phyloP scores from a whole-genome alignment of 768 basidiomycete genomes.

The Pleurotus cornucopiae region DNA sequence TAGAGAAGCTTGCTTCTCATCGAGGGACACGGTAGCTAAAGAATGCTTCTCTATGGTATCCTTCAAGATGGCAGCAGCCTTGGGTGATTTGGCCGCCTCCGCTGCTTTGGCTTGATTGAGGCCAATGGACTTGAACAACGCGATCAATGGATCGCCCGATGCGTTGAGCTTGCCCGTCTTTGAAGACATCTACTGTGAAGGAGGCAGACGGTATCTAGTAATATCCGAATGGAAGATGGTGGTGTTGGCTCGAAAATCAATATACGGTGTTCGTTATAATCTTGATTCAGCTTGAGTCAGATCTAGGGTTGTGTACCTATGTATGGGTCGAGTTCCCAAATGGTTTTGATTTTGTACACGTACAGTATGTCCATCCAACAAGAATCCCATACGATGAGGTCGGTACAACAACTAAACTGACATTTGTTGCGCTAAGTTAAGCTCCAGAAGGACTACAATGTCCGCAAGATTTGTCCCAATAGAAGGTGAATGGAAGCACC shows the following conservation, averaged over 20 bases:
- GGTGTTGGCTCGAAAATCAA: neutral
- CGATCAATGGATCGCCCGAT: slow-evolving; percentile 26
- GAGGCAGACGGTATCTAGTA: neutral
- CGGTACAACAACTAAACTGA: too few species aligned
- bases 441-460: too few species aligned
- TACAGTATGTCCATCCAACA: neutral
- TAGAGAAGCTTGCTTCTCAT: slow-evolving; percentile 75
- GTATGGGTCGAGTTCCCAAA: neutral
- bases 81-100: slow-evolving; percentile 79
- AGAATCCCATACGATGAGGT: too few species aligned
- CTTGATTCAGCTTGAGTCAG: neutral
- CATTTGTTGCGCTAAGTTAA: too few species aligned
- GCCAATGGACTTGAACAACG: slow-evolving; percentile 74
- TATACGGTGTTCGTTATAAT: too few species aligned
- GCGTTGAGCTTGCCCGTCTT: slow-evolving; percentile 17
- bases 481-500: neutral
- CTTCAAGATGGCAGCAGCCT: slow-evolving; percentile 66
- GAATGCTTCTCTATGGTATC: slow-evolving; percentile 60
- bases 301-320: neutral
- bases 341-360: neutral
- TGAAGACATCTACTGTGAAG: neutral
- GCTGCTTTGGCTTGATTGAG: slow-evolving; percentile 72
- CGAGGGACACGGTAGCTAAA: slow-evolving; percentile 42
- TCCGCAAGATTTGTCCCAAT: too few species aligned
- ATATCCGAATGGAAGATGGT: neutral